Evolutionary conservation across 2,329 filamentous ascomycete species (phyloP), one percentile per base, ranked within the genome.

Genomic region (Phialophora tarda): DNA sequence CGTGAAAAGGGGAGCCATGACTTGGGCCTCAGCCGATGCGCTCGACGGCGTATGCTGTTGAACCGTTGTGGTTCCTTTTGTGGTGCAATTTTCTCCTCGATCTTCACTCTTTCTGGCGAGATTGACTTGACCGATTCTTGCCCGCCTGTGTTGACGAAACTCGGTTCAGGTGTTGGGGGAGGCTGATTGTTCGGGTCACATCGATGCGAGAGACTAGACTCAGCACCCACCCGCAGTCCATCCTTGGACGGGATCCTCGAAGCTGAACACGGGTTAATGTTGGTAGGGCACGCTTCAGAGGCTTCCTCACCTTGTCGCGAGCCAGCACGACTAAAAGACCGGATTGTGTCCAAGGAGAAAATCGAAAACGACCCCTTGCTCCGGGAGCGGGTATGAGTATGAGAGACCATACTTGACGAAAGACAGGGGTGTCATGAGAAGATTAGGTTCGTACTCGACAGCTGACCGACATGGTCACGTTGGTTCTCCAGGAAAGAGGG

Each of bases 1-100:
- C 61, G 61, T n/a, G 56, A 26, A 48, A 70, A 66, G 8, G 72
- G 60, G 4, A 72, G 55, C 72, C 72, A 73, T 44, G 72, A 73
- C 34, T 70, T 60, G 24, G 71, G 71, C 28, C 68, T 65, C n/a
- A 61, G 41, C 41, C 62, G 60, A 51, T 62, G 53, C 26, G 41
- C 48, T 17, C 50, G 61, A 8, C 64, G 66, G 30, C 56, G 50
- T 58, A 34, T 60, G 23, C n/a, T 54, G 24, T 60, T 54, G 14
- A 24, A 41, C 32, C 47, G 50, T 51, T 28, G 62, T 24, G 56
- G 48, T n/a, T 48, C 38, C 17, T 23, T 48, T 23, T 24, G 30
- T 38, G 24, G 4, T 10, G 21, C 34, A 17, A 34, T 12, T 24
- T 41, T 24, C 11, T n/a, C 54, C 61, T 28, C 44, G 28, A 21